Evolutionary conservation across 257 asterid genomes (phyloP).

Genomic region (Vinca minor): DNA sequence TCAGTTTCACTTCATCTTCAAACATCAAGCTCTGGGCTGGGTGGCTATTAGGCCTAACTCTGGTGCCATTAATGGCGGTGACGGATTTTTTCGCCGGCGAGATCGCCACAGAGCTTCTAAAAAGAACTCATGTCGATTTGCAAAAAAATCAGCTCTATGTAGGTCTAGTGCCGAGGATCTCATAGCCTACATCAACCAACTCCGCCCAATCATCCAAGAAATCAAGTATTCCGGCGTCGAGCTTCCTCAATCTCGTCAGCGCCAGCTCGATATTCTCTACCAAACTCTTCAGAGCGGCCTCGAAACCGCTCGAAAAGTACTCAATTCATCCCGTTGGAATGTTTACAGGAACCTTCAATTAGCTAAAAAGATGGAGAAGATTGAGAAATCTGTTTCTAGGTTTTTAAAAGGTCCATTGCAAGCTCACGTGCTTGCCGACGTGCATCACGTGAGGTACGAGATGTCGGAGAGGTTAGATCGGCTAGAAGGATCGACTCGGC

Average conservation of each 20-base stretch:
- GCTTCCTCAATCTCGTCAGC: constrained; percentile 76
- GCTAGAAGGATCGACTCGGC: constrained; percentile 25
- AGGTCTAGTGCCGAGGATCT: constrained; percentile 68
- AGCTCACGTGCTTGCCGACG: constrained; percentile 86
- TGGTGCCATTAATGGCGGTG: constrained; percentile 51
- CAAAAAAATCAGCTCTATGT: constrained; percentile 47
- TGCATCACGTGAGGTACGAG: constrained; percentile 65
- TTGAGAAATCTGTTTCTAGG: constrained; percentile 50
- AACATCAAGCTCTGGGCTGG: no score
- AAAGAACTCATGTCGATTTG: constrained; percentile 48
- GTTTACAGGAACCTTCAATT: constrained; percentile 52
- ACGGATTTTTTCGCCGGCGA: constrained; percentile 88
- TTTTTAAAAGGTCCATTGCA: constrained; percentile 54
- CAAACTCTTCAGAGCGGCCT: constrained; percentile 51
- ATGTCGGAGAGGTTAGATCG: constrained; percentile 61
- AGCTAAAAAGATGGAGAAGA: constrained; percentile 72
- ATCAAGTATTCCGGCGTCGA: constrained; percentile 72
- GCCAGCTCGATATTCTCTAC: constrained; percentile 62
- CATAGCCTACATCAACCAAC: constrained; percentile 33
- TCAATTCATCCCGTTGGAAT: constrained; percentile 65
- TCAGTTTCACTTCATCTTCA: background rate
- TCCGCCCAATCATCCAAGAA: constrained; percentile 71
- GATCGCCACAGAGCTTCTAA: constrained; percentile 73
- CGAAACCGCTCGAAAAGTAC: constrained; percentile 52
- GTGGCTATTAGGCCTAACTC: no score